Evolutionary conservation across 2,329 filamentous ascomycete genomes (phyloP).

Genomic region (Aspergillus sp.): DNA sequence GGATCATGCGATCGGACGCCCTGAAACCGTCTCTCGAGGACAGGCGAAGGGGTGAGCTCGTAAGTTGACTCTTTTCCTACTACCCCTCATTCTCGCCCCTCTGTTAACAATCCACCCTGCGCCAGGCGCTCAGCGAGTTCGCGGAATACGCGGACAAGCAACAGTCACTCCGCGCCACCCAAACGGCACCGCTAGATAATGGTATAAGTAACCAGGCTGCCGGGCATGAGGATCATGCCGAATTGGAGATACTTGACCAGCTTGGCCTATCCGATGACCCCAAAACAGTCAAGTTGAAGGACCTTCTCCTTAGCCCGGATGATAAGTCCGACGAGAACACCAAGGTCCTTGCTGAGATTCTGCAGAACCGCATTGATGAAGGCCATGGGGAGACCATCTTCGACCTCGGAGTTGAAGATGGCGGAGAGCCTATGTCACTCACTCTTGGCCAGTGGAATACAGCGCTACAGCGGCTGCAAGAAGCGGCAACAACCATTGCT

Average conservation of each 20-base stretch:
- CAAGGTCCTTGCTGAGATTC: slow-evolving; percentile 62
- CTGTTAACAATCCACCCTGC: slow-evolving; percentile 8
- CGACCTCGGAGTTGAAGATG: slow-evolving; percentile 88
- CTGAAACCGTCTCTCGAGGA: slow-evolving; percentile 70
- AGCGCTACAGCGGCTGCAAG: slow-evolving; percentile 65
- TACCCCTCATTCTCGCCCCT: slow-evolving; percentile 1
- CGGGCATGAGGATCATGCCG: slow-evolving; percentile 69
- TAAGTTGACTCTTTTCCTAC: slow-evolving; percentile 43
- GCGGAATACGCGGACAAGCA: slow-evolving; percentile 97
- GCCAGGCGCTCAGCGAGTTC: slow-evolving; percentile 84
- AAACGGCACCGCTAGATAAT: slow-evolving; percentile 42
- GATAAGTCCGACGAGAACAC: slow-evolving; percentile 60
- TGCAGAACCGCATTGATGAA: slow-evolving; percentile 72
- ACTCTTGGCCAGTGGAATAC: slow-evolving; percentile 71
- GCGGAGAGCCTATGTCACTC: slow-evolving; percentile 79
- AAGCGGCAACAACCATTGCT: slow-evolving; percentile 62
- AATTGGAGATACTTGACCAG: slow-evolving; percentile 85
- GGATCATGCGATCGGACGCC: slow-evolving; percentile 37
- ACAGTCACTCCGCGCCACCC: slow-evolving; percentile 58
- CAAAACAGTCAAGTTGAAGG: slow-evolving; percentile 66
- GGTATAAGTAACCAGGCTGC: slow-evolving; percentile 34
- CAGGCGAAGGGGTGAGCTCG: slow-evolving; percentile 81
- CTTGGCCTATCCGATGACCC: slow-evolving; percentile 70
- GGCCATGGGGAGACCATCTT: slow-evolving; percentile 88
- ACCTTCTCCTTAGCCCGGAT: slow-evolving; percentile 64